phyloP scores from a whole-genome alignment of 164 flowering plant species.

The Vitis rupestris region DNA sequence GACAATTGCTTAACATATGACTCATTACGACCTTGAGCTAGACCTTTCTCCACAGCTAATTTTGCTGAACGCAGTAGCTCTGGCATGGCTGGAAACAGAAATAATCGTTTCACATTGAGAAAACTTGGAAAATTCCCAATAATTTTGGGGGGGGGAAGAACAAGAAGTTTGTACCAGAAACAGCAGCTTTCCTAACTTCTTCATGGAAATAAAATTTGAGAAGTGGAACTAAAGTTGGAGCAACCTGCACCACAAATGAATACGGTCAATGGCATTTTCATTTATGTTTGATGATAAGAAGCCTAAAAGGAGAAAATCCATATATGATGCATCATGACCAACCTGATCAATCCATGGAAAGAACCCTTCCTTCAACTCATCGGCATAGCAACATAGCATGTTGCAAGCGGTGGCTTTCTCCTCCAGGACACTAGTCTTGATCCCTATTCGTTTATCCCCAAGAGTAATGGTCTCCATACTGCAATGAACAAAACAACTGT shows the following conservation, averaged over 20 bases:
- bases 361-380: conserved; percentile 80
- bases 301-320: background rate
- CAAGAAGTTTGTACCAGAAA: conserved; percentile 53
- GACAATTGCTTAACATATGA: conserved; percentile 69
- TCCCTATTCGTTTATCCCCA: conserved; percentile 74
- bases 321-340: background rate
- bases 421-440: conserved; percentile 74
- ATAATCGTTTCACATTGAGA: background rate
- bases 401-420: conserved; percentile 87
- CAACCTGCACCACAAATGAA: conserved; percentile 44
- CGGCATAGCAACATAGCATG: conserved; percentile 82
- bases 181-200: conserved; percentile 82
- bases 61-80: conserved; percentile 73
- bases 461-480: conserved; percentile 78
- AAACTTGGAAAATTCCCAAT: background rate
- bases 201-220: conserved; percentile 80
- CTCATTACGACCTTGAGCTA: conserved; percentile 60
- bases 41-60: conserved; percentile 68
- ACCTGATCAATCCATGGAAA: conserved; percentile 90
- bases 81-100: conserved; percentile 61
- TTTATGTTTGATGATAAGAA: background rate
- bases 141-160: background rate
- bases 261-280: too few species aligned
- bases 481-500: conserved; percentile 14
- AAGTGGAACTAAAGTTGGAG: conserved; percentile 70